These are phyloP conservation scores for Vitis hybrid DNA, from an alignment of 177 flowering plant species.

Conservation along the genomic window DNA sequence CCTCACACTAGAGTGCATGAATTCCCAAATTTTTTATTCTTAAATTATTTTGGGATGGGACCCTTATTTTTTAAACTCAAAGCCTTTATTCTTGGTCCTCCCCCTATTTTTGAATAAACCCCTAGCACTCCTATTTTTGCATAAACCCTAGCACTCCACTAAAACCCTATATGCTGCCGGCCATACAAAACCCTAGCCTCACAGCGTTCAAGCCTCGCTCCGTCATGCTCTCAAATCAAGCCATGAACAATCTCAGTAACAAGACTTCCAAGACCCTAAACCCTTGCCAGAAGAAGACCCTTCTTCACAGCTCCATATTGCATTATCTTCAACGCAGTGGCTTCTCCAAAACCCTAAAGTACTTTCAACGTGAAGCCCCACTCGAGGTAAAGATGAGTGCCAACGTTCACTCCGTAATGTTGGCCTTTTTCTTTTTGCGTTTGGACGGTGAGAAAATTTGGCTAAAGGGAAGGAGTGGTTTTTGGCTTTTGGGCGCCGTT, in stretches of 20 bases:
- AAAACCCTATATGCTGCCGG: background rate
- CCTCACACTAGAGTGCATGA: no score
- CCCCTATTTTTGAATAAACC: no score
- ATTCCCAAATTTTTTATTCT: no score
- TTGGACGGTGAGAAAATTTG: background rate
- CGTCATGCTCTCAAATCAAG: constrained; percentile 30
- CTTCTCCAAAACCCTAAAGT: constrained; percentile 53
- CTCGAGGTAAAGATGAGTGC: constrained; percentile 20
- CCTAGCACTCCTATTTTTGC: no score
- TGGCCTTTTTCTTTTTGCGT: background rate
- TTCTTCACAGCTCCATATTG: constrained; percentile 41
- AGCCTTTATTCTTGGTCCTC: no score
- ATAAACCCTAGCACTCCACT: background rate
- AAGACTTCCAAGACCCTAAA: background rate
- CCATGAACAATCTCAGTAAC: constrained; percentile 7
- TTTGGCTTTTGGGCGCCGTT: no score
- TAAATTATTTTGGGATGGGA: no score
- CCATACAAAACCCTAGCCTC: constrained; percentile 14
- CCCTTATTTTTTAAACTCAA: no score
- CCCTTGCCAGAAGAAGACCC: constrained; percentile 27
- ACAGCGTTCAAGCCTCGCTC: constrained; percentile 58
- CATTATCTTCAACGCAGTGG: constrained; percentile 43
- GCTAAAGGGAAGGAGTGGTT: background rate
- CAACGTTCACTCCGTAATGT: background rate
- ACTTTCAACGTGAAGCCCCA: constrained; percentile 50